A percentile compares a stretch with the other conserved stretches of the same genome.
phyloP scores from a whole-genome alignment of 1,284 basidiomycete species.

The Ganoderma lingzhi region DNA sequence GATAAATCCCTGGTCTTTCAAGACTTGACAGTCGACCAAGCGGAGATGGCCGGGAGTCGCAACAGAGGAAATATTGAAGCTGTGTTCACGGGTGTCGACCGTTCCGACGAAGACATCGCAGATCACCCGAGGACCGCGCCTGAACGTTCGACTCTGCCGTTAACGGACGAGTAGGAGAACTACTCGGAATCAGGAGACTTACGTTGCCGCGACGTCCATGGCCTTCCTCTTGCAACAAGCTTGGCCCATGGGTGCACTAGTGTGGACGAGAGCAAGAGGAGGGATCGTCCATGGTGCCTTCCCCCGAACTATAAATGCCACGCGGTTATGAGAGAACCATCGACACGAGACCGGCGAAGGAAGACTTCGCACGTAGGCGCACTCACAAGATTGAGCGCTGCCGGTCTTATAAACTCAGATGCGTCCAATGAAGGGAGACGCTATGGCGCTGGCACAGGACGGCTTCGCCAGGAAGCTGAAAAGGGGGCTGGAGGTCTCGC shows the following conservation, averaged over 20 bases:
- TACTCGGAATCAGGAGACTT: not conserved
- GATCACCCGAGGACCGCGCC: slow-evolving; percentile 5
- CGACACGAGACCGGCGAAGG: slow-evolving; percentile 8
- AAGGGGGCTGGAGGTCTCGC: not conserved
- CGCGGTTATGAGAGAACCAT: slow-evolving; percentile 10
- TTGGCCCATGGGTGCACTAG: slow-evolving; percentile 10
- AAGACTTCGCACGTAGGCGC: not conserved
- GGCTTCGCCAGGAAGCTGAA: slow-evolving; percentile 4
- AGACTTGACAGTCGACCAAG: slow-evolving; percentile 16
- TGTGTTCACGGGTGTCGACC: not conserved
- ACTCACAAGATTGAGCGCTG: slow-evolving; percentile 6
- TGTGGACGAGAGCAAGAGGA: slow-evolving; percentile 2
- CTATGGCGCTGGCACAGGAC: not conserved
- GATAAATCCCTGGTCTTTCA: not conserved
- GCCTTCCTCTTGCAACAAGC: slow-evolving; percentile 13
- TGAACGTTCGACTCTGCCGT: not conserved
- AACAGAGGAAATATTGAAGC: not conserved
- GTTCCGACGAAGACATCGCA: slow-evolving; percentile 9
- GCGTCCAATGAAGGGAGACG: not conserved
- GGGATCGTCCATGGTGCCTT: slow-evolving; percentile 1
- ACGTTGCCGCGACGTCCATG: slow-evolving; percentile 9
- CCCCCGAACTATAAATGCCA: slow-evolving; percentile 7
- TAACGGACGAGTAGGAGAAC: not conserved
- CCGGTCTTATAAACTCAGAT: not conserved
- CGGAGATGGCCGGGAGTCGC: slow-evolving; percentile 15